These are phyloP conservation scores for Tetrahymena borealis DNA, from an alignment of 73 alveolate species.

Conservation along the genomic window DNA sequence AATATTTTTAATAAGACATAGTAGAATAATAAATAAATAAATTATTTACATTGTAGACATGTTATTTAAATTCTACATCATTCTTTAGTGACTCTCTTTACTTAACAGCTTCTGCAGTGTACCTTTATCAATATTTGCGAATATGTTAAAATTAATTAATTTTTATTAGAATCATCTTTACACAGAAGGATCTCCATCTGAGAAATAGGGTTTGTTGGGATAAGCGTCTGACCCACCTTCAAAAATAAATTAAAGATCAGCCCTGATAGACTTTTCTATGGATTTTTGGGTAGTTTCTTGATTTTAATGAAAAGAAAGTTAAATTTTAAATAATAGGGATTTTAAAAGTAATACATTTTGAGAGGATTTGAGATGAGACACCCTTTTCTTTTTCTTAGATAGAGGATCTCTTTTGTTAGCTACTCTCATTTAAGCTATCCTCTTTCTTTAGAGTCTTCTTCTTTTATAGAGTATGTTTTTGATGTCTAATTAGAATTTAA, in stretches of 20 bases:
- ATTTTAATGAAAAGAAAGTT: neutral
- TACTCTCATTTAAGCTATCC: neutral
- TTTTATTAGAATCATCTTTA: neutral
- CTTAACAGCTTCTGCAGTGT: neutral
- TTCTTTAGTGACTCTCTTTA: neutral
- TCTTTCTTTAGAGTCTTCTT: neutral
- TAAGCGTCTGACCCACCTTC: neutral
- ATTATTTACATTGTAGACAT: neutral
- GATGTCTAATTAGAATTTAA: neutral
- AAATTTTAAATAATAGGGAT: neutral
- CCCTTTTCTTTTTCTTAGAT: neutral
- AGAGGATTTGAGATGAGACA: neutral
- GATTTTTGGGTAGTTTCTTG: neutral
- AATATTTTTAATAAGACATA: neutral
- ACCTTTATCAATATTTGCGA: neutral
- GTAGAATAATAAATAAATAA: neutral
- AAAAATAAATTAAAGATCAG: neutral
- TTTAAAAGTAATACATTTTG: neutral
- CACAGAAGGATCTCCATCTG: neutral
- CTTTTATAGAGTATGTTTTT: neutral
- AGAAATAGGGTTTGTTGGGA: neutral
- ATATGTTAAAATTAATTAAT: neutral
- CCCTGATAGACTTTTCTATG: neutral
- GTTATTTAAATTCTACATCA: neutral
- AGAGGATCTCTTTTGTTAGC: neutral